phyloP scores from a whole-genome alignment of 1,284 basidiomycete genomes.

The Sutorius eximius region DNA sequence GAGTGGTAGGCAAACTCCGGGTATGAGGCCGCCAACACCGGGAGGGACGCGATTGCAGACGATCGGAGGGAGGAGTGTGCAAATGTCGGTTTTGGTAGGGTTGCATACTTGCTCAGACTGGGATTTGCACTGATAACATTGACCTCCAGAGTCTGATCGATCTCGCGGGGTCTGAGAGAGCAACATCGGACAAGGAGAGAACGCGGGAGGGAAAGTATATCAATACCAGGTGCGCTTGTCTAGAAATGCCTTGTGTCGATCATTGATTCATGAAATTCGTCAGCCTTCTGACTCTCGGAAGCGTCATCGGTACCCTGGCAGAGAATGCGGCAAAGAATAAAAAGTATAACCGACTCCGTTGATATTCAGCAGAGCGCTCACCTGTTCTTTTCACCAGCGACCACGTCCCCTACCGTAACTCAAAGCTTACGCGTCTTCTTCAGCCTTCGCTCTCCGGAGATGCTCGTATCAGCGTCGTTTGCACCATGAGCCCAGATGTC shows the following conservation, averaged over 20 bases:
- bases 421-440: constrained; percentile 90
- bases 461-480: constrained; percentile 94
- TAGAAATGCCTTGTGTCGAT: background rate
- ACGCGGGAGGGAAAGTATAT: constrained; percentile 93
- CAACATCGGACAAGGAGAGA: constrained; percentile 89
- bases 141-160: constrained; percentile 77
- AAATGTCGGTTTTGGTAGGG: constrained; percentile 76
- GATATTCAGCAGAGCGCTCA: constrained; percentile 3
- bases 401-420: constrained; percentile 94
- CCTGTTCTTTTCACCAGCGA: constrained; percentile 46
- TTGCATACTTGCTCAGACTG: background rate
- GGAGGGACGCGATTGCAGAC: constrained; percentile 69
- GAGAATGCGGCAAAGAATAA: constrained; percentile 83
- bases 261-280: background rate
- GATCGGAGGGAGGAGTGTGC: constrained; percentile 70
- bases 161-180: constrained; percentile 95
- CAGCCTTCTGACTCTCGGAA: constrained; percentile 85
- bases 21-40: constrained; percentile 59
- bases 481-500: constrained; percentile 87
- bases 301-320: constrained; percentile 85
- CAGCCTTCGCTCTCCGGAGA: constrained; percentile 95
- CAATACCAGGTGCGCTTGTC: constrained; percentile 67
- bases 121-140: constrained; percentile 19
- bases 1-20: constrained; percentile 57
- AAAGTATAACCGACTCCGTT: constrained; percentile 40